These are phyloP conservation scores for Gossypium laxum DNA, from an alignment of 441 rosid genomes.

Conservation along the genomic window DNA sequence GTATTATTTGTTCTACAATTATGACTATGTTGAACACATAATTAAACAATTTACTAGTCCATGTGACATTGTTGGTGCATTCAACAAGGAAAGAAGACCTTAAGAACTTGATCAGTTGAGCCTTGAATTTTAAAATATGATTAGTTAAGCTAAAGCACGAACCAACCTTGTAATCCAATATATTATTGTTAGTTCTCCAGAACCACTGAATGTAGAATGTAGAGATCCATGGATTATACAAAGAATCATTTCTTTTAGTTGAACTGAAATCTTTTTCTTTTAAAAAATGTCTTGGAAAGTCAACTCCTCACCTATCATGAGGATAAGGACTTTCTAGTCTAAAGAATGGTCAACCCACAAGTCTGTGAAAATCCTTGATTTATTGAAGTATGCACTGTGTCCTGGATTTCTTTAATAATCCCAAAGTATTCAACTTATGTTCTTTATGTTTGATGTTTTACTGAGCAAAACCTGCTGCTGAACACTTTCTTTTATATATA, in stretches of 20 bases:
- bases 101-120: neutral
- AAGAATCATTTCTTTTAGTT: neutral
- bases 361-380: neutral
- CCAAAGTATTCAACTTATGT: neutral
- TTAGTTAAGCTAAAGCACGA: neutral
- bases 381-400: neutral
- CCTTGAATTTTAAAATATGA: neutral
- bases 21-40: neutral
- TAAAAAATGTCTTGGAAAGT: too few relatives aligned
- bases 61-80: neutral
- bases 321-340: too few relatives aligned
- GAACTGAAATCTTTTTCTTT: neutral
- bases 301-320: too few relatives aligned
- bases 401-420: neutral
- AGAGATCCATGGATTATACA: neutral
- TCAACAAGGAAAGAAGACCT: neutral
- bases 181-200: neutral
- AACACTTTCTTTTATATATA: neutral
- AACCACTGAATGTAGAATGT: neutral
- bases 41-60: neutral
- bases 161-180: neutral
- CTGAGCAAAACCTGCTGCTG: neutral
- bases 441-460: neutral
- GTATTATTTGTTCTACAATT: neutral
- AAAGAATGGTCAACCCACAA: neutral